Evolutionary conservation across 805 yeast species (phyloP).

Genomic region (Metschnikowia rubicola): DNA sequence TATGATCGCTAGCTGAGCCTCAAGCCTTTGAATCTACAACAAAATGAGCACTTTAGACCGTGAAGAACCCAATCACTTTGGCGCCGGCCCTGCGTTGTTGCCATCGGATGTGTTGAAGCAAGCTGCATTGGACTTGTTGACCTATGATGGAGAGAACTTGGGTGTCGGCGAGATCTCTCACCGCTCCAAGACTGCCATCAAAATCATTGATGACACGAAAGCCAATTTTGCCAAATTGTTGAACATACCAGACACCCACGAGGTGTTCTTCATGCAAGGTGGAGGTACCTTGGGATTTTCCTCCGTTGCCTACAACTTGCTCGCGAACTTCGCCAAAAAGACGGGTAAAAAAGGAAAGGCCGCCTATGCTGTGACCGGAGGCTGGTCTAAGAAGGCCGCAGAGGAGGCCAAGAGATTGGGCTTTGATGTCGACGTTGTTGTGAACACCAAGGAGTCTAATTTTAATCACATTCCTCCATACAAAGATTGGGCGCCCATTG

Average conservation of each 20-base stretch:
- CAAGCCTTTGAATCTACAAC: neutral
- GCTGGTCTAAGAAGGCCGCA: constrained; percentile 86
- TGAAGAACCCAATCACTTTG: constrained; percentile 79
- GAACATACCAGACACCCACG: constrained; percentile 85
- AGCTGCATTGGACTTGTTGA: constrained; percentile 80
- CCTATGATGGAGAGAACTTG: constrained; percentile 65
- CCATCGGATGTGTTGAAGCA: constrained; percentile 82
- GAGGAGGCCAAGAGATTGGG: constrained; percentile 90
- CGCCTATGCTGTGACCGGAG: constrained; percentile 87
- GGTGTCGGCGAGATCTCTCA: constrained; percentile 97
- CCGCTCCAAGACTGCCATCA: constrained; percentile 78
- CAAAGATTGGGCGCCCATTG: constrained; percentile 58
- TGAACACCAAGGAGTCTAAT: constrained; percentile 58
- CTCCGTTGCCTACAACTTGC: constrained; percentile 74
- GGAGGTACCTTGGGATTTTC: constrained; percentile 98
- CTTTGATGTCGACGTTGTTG: constrained; percentile 63
- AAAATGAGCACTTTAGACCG: constrained; percentile 44
- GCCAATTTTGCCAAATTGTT: constrained; percentile 59
- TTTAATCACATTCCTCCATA: constrained; percentile 65
- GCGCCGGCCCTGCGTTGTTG: constrained; percentile 97
- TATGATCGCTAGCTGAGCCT: neutral
- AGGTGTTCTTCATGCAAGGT: constrained; percentile 92
- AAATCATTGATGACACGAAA: constrained; percentile 76
- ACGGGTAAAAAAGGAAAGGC: constrained; percentile 75
- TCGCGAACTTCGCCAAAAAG: constrained; percentile 69